These are phyloP conservation scores for Entomortierella beljakovae DNA, from an alignment of 192 early-diverging fungal species.

Conservation along the genomic window DNA sequence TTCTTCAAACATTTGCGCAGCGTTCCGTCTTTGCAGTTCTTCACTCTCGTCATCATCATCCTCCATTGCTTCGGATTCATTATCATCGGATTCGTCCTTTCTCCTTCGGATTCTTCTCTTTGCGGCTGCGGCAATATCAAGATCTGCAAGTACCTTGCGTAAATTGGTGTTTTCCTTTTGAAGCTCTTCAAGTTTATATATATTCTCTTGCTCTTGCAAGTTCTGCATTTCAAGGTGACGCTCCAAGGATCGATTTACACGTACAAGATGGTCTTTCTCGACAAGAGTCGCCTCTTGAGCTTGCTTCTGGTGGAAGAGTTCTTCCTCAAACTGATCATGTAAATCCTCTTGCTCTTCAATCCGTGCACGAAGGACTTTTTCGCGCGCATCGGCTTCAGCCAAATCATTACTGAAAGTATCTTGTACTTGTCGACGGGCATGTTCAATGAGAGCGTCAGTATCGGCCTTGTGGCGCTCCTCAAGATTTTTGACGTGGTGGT, in stretches of 20 bases:
- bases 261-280: constrained; percentile 15
- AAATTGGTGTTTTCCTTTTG: constrained; percentile 18
- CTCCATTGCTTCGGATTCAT: not conserved
- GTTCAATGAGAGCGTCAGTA: not conserved
- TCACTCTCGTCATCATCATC: not conserved
- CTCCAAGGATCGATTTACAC: constrained; percentile 36
- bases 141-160: not conserved
- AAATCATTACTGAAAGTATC: constrained; percentile 8
- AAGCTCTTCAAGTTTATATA: constrained; percentile 29
- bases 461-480: constrained; percentile 6
- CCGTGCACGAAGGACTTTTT: constrained; percentile 26
- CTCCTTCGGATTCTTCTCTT: not conserved
- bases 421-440: not conserved
- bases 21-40: not conserved
- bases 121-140: constrained; percentile 18
- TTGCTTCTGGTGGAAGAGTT: constrained; percentile 24
- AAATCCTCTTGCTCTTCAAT: constrained; percentile 1
- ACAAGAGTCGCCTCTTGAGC: not conserved
- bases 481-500: not conserved
- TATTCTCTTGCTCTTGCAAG: constrained; percentile 35
- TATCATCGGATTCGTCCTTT: not conserved
- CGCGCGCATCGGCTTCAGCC: constrained; percentile 23
- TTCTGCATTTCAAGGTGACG: constrained; percentile 42
- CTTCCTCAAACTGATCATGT: constrained; percentile 22
- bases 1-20: constrained; percentile 19